Percentiles rank a stretch among this genome's conserved stretches.
These are phyloP conservation scores for Neoboletus brunneissimus DNA, from an alignment of 768 basidiomycete species.

Conservation along the genomic window DNA sequence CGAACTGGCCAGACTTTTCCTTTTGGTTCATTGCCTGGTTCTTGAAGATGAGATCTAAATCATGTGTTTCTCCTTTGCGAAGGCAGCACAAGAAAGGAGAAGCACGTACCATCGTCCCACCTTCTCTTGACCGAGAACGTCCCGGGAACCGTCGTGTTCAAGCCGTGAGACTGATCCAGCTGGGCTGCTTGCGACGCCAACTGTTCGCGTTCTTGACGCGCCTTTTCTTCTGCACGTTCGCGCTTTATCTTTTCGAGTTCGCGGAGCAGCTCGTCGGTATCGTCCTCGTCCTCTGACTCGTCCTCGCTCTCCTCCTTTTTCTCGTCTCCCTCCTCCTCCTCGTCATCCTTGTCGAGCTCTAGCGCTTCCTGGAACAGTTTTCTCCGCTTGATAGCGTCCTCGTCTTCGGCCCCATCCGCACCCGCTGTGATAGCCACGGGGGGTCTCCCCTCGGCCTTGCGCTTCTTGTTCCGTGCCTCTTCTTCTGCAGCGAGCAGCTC, in stretches of 20 bases:
- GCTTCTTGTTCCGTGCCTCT: constrained; percentile 86
- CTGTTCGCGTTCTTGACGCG: constrained; percentile 73
- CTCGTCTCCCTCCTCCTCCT: constrained; percentile 60
- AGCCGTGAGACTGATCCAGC: constrained; percentile 71
- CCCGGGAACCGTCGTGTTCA: constrained; percentile 72
- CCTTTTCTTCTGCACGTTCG: constrained; percentile 89
- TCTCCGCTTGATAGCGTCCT: constrained; percentile 72
- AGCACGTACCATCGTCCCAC: constrained; percentile 85
- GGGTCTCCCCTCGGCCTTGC: constrained; percentile 79
- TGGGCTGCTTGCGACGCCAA: constrained; percentile 59
- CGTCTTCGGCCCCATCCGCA: constrained; percentile 41
- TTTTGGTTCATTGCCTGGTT: constrained; percentile 82
- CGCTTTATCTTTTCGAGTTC: constrained; percentile 99
- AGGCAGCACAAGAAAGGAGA: not conserved
- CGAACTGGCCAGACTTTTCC: constrained; percentile 75
- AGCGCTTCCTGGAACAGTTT: constrained; percentile 84
- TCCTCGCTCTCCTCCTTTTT: constrained; percentile 49
- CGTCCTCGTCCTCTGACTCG: constrained; percentile 52
- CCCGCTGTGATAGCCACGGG: constrained; percentile 30
- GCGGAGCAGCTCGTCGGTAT: constrained; percentile 88
- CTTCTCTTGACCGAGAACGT: constrained; percentile 89
- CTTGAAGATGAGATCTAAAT: constrained; percentile 92
- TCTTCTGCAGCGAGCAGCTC: constrained; percentile 85
- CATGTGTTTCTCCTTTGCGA: not conserved
- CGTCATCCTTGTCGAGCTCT: constrained; percentile 85